phyloP scores from a whole-genome alignment of 2,329 filamentous ascomycete genomes.

The Helminthosporium solani region DNA sequence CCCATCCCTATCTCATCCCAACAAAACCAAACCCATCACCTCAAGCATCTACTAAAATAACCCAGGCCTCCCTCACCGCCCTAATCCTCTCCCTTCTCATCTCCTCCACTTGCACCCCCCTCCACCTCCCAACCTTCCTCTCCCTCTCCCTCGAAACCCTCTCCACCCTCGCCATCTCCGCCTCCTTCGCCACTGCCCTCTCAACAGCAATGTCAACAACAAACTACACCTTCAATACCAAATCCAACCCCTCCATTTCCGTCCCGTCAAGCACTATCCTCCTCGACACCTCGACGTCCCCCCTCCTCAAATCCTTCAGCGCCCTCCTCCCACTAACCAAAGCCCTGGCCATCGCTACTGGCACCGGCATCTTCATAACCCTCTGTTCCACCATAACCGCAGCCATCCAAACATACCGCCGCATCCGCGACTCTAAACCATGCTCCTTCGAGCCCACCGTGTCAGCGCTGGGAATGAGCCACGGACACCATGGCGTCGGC shows the following conservation, averaged over 20 bases:
- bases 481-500: slow-evolving; percentile 21
- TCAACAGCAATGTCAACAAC: slow-evolving; percentile 14
- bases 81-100: slow-evolving; percentile 20
- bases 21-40: no score
- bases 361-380: slow-evolving; percentile 19
- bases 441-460: slow-evolving; percentile 35
- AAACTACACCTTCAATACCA: slow-evolving; percentile 8
- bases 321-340: slow-evolving; percentile 25
- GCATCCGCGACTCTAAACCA: slow-evolving; percentile 16
- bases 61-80: slow-evolving; percentile 23
- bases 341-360: slow-evolving; percentile 19
- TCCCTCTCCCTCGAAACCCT: slow-evolving; percentile 25
- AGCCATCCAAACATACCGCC: slow-evolving; percentile 17
- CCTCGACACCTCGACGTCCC: slow-evolving; percentile 15
- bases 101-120: slow-evolving; percentile 13
- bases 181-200: slow-evolving; percentile 24
- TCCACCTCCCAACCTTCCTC: slow-evolving; percentile 19
- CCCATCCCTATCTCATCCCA: no score
- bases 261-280: slow-evolving; percentile 4
- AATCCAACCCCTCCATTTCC: not conserved
- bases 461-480: slow-evolving; percentile 30
- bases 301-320: slow-evolving; percentile 20
- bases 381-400: slow-evolving; percentile 18
- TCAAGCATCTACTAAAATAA: slow-evolving; percentile 10
- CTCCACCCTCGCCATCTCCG: slow-evolving; percentile 23